Percentiles rank a stretch among this genome's conserved stretches.
Evolutionary conservation across 257 asterid species (phyloP).

Genomic region (Capsicum rhomboideum): DNA sequence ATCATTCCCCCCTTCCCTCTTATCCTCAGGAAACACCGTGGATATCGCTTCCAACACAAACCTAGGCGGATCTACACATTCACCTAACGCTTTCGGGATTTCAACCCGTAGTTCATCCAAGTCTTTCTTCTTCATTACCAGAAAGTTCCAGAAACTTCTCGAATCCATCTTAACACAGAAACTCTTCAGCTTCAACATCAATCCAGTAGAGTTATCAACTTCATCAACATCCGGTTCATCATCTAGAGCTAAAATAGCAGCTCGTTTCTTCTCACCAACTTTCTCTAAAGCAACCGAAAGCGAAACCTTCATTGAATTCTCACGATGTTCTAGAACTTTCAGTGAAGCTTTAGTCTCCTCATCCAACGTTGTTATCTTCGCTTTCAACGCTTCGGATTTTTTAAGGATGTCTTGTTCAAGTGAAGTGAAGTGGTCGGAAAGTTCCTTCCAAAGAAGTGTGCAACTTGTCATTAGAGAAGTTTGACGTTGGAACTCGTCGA

Average conservation of each 20-base stretch:
- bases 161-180: slow-evolving; percentile 63
- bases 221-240: slow-evolving; percentile 51
- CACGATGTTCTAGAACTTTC: slow-evolving; percentile 59
- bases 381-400: slow-evolving; percentile 59
- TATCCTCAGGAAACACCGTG: slow-evolving; percentile 79
- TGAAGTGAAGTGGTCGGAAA: slow-evolving; percentile 86
- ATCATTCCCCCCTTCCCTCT: slow-evolving; percentile 11
- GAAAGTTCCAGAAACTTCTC: slow-evolving; percentile 62
- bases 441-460: slow-evolving; percentile 96
- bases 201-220: slow-evolving; percentile 60
- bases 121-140: slow-evolving; percentile 70
- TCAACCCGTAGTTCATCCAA: slow-evolving; percentile 55
- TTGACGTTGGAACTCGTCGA: slow-evolving; percentile 96
- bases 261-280: slow-evolving; percentile 16
- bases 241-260: slow-evolving; percentile 5
- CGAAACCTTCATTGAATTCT: slow-evolving; percentile 54
- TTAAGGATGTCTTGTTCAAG: slow-evolving; percentile 74
- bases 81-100: slow-evolving; percentile 54
- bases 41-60: slow-evolving; percentile 89
- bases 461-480: slow-evolving; percentile 97
- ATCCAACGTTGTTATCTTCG: slow-evolving; percentile 42
- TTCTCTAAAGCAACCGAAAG: slow-evolving; percentile 42
- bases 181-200: slow-evolving; percentile 44
- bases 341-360: slow-evolving; percentile 49
- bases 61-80: slow-evolving; percentile 89